These are phyloP conservation scores for Solanum infundibuliforme DNA, from an alignment of 257 asterid species.

Conservation along the genomic window DNA sequence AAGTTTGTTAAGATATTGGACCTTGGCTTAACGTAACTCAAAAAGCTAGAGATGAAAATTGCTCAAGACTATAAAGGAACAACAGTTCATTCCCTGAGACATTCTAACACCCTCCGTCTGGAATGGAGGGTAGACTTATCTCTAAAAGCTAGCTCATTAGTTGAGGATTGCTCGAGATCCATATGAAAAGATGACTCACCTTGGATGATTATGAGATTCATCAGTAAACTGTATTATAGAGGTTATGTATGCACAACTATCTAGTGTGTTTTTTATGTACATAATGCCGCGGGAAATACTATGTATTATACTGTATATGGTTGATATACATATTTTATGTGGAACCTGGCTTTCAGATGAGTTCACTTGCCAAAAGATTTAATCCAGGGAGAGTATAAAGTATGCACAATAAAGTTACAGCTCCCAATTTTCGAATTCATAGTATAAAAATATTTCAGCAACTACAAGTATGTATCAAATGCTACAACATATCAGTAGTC, in stretches of 20 bases:
- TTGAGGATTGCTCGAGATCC: background rate
- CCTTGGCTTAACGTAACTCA: background rate
- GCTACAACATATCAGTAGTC: background rate
- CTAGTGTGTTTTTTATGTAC: background rate
- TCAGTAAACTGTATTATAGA: background rate
- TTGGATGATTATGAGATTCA: background rate
- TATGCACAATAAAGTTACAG: background rate
- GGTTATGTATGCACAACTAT: background rate
- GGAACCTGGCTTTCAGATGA: background rate
- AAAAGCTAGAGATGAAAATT: background rate
- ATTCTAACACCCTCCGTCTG: background rate
- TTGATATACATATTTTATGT: background rate
- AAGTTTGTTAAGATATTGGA: background rate
- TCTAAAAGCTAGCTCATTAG: background rate
- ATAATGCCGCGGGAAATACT: background rate
- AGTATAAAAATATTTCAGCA: background rate
- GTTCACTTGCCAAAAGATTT: background rate
- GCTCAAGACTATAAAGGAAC: background rate
- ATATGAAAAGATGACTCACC: background rate
- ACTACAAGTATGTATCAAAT: background rate
- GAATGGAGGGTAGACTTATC: background rate
- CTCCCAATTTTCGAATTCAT: background rate
- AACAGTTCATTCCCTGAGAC: background rate
- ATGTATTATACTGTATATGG: background rate
- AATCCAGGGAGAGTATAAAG: background rate